phyloP scores from a whole-genome alignment of 768 basidiomycete species.

The Suillus luteus region DNA sequence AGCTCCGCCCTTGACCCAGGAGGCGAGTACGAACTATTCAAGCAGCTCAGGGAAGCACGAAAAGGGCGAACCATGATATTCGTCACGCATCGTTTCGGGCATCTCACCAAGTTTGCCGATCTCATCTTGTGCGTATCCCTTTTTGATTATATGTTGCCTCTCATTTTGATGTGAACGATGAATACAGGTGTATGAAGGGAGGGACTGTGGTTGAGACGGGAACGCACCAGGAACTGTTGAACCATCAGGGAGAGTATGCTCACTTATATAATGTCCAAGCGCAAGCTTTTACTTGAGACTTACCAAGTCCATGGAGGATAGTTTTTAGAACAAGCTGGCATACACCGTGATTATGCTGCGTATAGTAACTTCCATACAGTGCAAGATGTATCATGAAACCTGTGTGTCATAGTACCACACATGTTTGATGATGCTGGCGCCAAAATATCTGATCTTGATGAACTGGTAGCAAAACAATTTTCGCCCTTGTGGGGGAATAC shows the following conservation, averaged over 20 bases:
- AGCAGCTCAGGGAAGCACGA: slow-evolving; percentile 27
- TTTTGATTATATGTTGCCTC: background rate
- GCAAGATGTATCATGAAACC: no score
- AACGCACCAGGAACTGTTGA: slow-evolving; percentile 34
- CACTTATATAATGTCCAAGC: slow-evolving; percentile 37
- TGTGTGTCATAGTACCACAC: no score
- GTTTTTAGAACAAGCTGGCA: no score
- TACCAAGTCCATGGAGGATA: background rate
- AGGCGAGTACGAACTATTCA: slow-evolving; percentile 36
- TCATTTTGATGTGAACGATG: background rate
- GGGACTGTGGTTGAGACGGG: slow-evolving; percentile 36
- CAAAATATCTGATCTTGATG: no score
- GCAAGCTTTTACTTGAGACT: slow-evolving; percentile 26
- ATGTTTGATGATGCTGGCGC: no score
- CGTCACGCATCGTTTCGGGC: slow-evolving; percentile 42
- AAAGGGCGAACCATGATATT: slow-evolving; percentile 42
- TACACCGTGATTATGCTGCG: no score
- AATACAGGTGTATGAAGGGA: slow-evolving; percentile 35
- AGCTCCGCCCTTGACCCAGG: slow-evolving; percentile 41
- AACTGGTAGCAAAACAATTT: no score
- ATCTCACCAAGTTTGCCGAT: slow-evolving; percentile 40
- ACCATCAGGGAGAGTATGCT: slow-evolving; percentile 34
- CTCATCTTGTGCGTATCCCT: slow-evolving; percentile 35
- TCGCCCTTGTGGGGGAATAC: no score
- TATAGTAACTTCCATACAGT: no score